Evolutionary conservation across 805 yeast species (phyloP).

Genomic region (Saccharomycopsis sp.): DNA sequence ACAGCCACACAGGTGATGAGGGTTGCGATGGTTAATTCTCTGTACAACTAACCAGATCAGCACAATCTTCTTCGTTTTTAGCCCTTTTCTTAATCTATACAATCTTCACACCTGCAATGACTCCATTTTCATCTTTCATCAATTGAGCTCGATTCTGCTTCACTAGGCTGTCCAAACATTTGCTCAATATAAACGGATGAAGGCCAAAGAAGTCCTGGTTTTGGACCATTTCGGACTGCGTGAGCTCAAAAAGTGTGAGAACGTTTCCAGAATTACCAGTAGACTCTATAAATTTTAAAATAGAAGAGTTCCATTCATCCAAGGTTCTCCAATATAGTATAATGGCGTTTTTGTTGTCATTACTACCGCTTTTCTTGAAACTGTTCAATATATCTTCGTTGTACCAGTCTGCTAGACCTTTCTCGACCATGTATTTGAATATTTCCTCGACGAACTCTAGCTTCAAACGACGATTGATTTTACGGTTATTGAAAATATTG

Average conservation of each 20-base stretch:
- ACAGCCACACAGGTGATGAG: no score
- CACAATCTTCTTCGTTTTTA: no score
- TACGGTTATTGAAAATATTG: constrained; percentile 43
- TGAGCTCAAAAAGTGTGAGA: constrained; percentile 74
- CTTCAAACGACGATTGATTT: constrained; percentile 47
- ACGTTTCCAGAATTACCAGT: constrained; percentile 76
- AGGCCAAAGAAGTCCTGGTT: constrained; percentile 57
- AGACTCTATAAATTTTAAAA: constrained; percentile 65
- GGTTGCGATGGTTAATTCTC: no score
- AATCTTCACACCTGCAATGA: constrained; percentile 73
- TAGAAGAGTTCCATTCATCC: constrained; percentile 56
- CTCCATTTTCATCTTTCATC: constrained; percentile 58
- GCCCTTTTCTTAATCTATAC: no score
- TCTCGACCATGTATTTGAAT: constrained; percentile 47
- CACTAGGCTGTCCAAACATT: constrained; percentile 51
- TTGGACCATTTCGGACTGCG: constrained; percentile 52
- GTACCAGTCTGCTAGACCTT: constrained; percentile 45
- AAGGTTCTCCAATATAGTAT: constrained; percentile 64
- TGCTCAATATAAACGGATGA: constrained; percentile 47
- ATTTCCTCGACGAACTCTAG: constrained; percentile 51
- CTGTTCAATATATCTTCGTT: constrained; percentile 25
- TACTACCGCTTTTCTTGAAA: constrained; percentile 47
- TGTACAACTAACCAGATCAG: no score
- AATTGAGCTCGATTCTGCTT: constrained; percentile 68
- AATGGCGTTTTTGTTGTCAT: constrained; percentile 38